These are phyloP conservation scores for Globisporangium takayamanum DNA, from an alignment of 352 stramenopile genomes.

Conservation along the genomic window DNA sequence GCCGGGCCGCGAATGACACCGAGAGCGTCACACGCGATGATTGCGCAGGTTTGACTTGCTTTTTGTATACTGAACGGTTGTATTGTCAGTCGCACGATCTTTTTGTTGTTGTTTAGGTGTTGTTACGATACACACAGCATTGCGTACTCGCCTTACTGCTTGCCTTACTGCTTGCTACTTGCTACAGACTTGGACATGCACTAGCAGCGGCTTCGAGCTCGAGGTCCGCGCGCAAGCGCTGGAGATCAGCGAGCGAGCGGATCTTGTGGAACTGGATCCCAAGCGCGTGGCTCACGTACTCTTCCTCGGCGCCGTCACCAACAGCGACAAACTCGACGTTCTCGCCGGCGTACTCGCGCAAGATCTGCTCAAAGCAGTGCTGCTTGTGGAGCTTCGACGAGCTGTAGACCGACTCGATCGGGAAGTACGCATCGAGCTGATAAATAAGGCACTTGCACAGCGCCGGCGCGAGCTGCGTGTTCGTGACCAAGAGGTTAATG, in stretches of 20 bases:
- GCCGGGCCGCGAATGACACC: too few species aligned
- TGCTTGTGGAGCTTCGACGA: conserved; percentile 77
- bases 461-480: conserved; percentile 71
- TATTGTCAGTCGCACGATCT: too few species aligned
- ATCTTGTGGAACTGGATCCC: conserved; percentile 76
- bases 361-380: conserved; percentile 69
- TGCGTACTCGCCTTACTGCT: too few species aligned
- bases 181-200: too few species aligned
- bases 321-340: conserved; percentile 68
- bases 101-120: too few species aligned
- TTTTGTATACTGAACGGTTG: too few species aligned
- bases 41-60: too few species aligned
- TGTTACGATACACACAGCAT: too few species aligned
- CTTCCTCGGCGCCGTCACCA: conserved; percentile 71
- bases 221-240: conserved; percentile 51
- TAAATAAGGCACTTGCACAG: conserved; percentile 85
- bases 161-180: too few species aligned
- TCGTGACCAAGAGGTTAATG: conserved; percentile 77
- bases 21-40: too few species aligned
- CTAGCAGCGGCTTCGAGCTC: conserved; percentile 25
- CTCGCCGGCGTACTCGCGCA: conserved; percentile 36
- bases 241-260: conserved; percentile 52
- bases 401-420: conserved; percentile 70
- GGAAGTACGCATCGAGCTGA: conserved; percentile 65
- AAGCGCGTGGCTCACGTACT: conserved; percentile 59